Base-by-base conservation (phyloP, 2,329 filamentous ascomycete genomes). In the Tolypocladium paradoxum region DNA sequence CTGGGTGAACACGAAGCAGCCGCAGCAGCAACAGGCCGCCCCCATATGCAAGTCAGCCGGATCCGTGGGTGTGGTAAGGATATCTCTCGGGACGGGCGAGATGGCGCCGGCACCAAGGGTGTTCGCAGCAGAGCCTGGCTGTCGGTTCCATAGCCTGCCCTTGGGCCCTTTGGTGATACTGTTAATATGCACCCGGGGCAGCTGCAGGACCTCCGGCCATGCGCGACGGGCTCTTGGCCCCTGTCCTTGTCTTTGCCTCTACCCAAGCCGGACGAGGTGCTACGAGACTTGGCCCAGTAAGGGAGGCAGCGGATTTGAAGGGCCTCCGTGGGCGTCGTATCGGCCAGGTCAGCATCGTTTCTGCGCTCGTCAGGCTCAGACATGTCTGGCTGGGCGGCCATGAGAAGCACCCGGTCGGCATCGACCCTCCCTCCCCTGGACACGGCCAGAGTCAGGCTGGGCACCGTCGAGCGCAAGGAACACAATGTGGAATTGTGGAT, bases 181-280 rank as follows among this genome's bases (percentile, higher is more conserved):
- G 29, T 36, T 29, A 27, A 37, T 40, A 47, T 34, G 35, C 31
- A 33, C 16, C 46, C 34, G 47, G 51, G 45, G 20, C 38, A 46
- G 47, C 47, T 49, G 37, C 55, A 51, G 50, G 37, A 38, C 43
- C 55, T 47, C 48, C 27, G 24, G 43, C 16, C 24, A 29, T 45
- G 24, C 24, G 40, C 29, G 40, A 45, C 40, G 40, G 16, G 14
- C n/a, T 29, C 22, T 16, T 45, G 24, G 40, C 24, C 24, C 43
- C 46, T 54, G 36, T 45, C 24, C 51, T 49, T 29, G 43, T 47
- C 40, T 11, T 43, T 29, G 36, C 37, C 27, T 48, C 47, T 50
- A 50, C 53, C 55, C 56, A 53, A 56, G 54, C 31, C 50, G 55
- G 55, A 53, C 43, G 36, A 47, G 11, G 54, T 53, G 24, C 33